Percentiles rank a stretch among this genome's conserved stretches.
Conservation (phyloP, 2,329 filamentous ascomycete species). For the Phialophora macrospora region DNA sequence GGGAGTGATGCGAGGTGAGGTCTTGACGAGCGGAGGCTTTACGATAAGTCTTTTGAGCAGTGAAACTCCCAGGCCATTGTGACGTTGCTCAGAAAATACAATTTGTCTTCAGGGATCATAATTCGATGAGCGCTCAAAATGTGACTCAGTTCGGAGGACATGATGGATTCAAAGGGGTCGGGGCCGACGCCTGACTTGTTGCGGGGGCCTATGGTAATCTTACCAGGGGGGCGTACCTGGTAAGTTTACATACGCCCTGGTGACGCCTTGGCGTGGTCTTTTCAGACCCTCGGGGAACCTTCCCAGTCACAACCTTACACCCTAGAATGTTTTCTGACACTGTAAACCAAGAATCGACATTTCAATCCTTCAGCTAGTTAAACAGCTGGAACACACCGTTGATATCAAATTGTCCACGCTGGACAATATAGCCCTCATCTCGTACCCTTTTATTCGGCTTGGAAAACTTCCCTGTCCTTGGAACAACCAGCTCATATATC, state of each 20-base stretch:
- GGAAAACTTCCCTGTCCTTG: slow-evolving; percentile 1
- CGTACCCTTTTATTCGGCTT: no score
- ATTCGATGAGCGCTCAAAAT: not conserved
- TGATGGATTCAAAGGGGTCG: no score
- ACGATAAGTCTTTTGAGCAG: no score
- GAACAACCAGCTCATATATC: slow-evolving; percentile 17
- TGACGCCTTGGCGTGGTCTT: no score
- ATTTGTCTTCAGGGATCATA: not conserved
- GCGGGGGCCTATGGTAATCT: no score
- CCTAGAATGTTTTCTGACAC: no score
- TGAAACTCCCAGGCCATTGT: not conserved
- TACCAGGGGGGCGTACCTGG: no score
- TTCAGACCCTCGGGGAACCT: no score
- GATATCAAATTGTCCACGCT: not conserved
- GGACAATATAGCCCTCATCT: not conserved
- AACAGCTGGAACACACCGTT: not conserved
- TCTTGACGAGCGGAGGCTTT: not conserved
- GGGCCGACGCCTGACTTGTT: no score
- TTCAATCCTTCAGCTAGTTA: not conserved
- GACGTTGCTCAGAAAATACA: not conserved
- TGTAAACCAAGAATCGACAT: not conserved
- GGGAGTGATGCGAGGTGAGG: not conserved
- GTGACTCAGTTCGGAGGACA: no score
- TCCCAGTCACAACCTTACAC: no score
- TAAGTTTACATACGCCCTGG: no score